A percentile compares a stretch with the other conserved stretches of the same genome.
phyloP scores from a whole-genome alignment of 805 yeast species.

The Torulaspora quercuum region DNA sequence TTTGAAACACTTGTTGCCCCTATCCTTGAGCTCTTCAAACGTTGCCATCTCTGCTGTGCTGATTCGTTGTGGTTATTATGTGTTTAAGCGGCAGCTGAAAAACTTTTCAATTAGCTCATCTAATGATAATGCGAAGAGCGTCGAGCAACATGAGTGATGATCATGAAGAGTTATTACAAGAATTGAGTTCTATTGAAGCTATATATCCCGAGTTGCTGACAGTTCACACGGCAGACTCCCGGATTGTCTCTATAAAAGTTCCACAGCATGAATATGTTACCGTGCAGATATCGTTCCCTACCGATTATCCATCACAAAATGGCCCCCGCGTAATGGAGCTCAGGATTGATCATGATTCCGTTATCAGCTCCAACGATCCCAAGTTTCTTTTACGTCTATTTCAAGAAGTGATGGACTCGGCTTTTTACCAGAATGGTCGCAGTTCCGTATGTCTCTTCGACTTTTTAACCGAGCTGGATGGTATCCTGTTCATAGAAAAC shows the following conservation, averaged over 20 bases:
- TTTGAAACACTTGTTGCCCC: constrained; percentile 55
- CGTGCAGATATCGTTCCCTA: constrained; percentile 71
- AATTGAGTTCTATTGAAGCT: constrained; percentile 78
- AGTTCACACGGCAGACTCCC: constrained; percentile 33
- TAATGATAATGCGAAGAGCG: background rate
- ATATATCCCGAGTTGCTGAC: constrained; percentile 69
- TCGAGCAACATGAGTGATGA: constrained; percentile 14
- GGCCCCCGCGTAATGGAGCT: constrained; percentile 65
- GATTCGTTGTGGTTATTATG: constrained; percentile 3
- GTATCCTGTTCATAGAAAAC: constrained; percentile 42
- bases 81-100: background rate
- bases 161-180: constrained; percentile 42
- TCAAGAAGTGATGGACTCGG: constrained; percentile 49
- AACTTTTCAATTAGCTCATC: constrained; percentile 4
- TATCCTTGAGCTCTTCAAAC: constrained; percentile 29
- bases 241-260: constrained; percentile 44
- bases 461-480: constrained; percentile 63
- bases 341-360: constrained; percentile 22
- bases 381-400: constrained; percentile 49
- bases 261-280: constrained; percentile 62
- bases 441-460: constrained; percentile 82
- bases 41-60: constrained; percentile 2
- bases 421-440: constrained; percentile 40
- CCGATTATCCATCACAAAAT: constrained; percentile 57
- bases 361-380: constrained; percentile 39